Base-by-base conservation (phyloP, 2,329 filamentous ascomycete genomes). In the Arthrobotrys entomopaga region DNA sequence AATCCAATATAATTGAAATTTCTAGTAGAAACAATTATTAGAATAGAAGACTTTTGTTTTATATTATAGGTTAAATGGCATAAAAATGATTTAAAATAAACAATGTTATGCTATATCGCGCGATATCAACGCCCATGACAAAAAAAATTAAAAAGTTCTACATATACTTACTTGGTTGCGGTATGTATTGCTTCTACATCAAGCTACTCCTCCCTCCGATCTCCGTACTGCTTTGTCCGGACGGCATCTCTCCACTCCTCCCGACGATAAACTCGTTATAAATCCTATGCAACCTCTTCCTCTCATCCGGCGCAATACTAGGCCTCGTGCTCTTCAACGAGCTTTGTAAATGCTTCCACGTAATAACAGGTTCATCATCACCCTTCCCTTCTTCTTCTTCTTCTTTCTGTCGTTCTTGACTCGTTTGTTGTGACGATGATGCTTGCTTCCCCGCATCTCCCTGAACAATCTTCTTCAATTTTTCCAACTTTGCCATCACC, bases 221-320 rank as follows among this genome's bases (percentile, higher is more conserved):
- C 82, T 98, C 95, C 81, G 89, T 96, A 66, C 90, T 91, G 0
- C 91, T 93, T 82, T 98, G 92, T 1, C 95, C 95, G 81, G 91
- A 94, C 73, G 89, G 92, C 92, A 99, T 93, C 84, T 98, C 93
- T 6, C 95, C 95, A 81, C 93, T 97, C 78, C 95, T 86, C 0
- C 93, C 93, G 2, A 92, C 91, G 0, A 97, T 89, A 84, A 99
- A 99, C 82, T 99, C 95, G 15, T 86, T 85, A 80, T 99, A 99
- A 75, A 99, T 97, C 46, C 87, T 87, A 79, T 87, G 86, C 77
- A 99, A 82, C 72, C 94, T 84, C 75, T 83, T 85, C 78, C 89
- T 87, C 83, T 99, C 95, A 72, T 92, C 87, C 2, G 85, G 84
- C 80, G 90, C 92, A 77, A 98, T 96, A 81, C 91, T 96, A 20